Conservation (phyloP, 1,139 yeast genomes). For the Kluyveromyces marxianus region DNA sequence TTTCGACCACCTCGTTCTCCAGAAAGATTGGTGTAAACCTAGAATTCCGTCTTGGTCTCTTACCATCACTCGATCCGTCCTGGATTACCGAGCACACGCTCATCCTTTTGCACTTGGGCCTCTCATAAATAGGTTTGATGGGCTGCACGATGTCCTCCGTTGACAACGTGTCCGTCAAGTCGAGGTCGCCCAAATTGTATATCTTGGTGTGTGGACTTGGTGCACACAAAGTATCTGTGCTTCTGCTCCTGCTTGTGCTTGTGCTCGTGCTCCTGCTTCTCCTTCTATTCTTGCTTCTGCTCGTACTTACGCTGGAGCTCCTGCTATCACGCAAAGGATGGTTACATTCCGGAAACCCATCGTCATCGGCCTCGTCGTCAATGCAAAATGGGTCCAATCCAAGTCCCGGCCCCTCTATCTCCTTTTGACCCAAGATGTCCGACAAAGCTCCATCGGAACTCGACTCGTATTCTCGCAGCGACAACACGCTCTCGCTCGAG, state of each 20-base stretch:
- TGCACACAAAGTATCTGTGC: not conserved
- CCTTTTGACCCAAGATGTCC: no score
- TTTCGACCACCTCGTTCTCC: slow-evolving; percentile 17
- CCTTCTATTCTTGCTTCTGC: not conserved
- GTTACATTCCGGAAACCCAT: not conserved
- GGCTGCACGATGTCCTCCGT: slow-evolving; percentile 17
- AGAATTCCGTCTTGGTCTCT: not conserved
- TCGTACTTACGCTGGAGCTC: not conserved
- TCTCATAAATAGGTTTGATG: slow-evolving; percentile 20
- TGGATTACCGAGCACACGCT: not conserved
- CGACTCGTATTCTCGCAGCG: no score
- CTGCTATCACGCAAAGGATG: not conserved
- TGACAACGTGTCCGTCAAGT: slow-evolving; percentile 17
- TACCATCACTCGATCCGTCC: not conserved
- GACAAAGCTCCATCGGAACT: no score
- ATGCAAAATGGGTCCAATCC: no score
- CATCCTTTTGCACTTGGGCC: slow-evolving; percentile 1
- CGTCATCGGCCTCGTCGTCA: not conserved
- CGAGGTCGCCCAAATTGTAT: slow-evolving; percentile 21
- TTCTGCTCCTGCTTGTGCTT: not conserved
- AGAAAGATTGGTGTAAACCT: slow-evolving; percentile 6
- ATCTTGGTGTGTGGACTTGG: slow-evolving; percentile 14
- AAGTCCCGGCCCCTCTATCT: no score
- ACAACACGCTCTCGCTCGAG: not conserved
- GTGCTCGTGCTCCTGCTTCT: not conserved